Evolutionary conservation across 208 protist genomes (phyloP), one percentile per base, ranked within the genome.

Genomic region (Leishmania amazonensis): DNA sequence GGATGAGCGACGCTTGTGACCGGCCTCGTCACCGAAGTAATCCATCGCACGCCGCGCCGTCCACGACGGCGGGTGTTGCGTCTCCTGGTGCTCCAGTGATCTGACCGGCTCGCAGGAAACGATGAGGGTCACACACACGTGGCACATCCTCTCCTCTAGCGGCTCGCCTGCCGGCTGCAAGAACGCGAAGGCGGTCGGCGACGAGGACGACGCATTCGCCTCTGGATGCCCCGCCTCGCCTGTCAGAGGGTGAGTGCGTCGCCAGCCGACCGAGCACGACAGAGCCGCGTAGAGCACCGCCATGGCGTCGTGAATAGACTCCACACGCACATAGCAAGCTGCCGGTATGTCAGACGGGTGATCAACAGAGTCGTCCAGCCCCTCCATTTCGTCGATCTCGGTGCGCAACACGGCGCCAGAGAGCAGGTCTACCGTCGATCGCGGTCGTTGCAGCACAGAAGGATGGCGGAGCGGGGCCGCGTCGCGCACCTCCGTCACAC

Each of bases 401-500:
- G 35, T 49, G 15, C 74, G 72, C 73, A 86, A 67, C 31, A 83
- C 54, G n/a, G 78, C 65, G n/a, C 77, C 80, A 3, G 85, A 88
- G 54, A 88, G 75, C 42, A 88, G 49, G 54, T 88, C 85, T 24
- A 85, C 81, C 67, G 78, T 84, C n/a, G 62, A 81, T 31, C 78
- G 81, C 15, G 81, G 85, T 40, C 81, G 80, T 68, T 81, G 65
- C 42, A 80, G 67, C 28, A 84, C 65, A 60, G 85, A 88, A 38
- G 81, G 67, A 77, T 84, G 85, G 35, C 35, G 74, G 35, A 88
- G 81, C 51, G 81, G 81, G 6, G 74, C 81, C 28, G 78, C 71
- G 70, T 88, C 85, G n/a, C 81, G 81, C 49, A 83, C 68, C 74
- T 88, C 85, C 49, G 79, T 74, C 9, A 83, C 85, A 75, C 85